Conservation (phyloP, 1,139 yeast genomes). For the Kazachstania sp. region DNA sequence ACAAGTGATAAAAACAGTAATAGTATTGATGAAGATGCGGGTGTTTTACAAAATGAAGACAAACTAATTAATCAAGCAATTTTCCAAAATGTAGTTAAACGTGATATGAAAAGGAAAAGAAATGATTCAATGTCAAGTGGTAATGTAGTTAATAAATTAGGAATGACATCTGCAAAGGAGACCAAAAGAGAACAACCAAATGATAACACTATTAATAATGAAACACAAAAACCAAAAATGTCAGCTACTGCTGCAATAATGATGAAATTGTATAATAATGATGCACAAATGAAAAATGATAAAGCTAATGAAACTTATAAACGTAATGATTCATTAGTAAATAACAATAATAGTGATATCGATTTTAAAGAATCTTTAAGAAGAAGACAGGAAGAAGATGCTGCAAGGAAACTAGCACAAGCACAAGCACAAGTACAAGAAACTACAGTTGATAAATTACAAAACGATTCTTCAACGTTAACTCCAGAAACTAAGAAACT, state of each 20-base stretch:
- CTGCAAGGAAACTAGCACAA: neutral
- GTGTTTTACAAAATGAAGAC: conserved; percentile 20
- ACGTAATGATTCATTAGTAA: neutral
- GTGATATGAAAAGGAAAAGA: conserved; percentile 24
- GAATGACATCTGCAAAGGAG: conserved; percentile 2
- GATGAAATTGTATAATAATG: conserved; percentile 14
- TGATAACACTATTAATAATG: neutral
- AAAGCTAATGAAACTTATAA: conserved; percentile 3
- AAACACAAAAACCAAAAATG: conserved; percentile 1
- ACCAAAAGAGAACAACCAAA: neutral
- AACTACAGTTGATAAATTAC: neutral
- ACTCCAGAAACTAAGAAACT: conserved; percentile 6
- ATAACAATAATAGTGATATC: neutral
- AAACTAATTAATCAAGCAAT: conserved; percentile 20
- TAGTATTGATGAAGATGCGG: conserved; percentile 16
- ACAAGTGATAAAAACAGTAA: conserved; percentile 4
- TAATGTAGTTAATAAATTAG: neutral
- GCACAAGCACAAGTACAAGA: neutral
- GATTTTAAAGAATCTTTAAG: neutral
- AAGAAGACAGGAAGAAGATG: neutral
- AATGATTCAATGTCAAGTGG: conserved; percentile 9
- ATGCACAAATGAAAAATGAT: conserved; percentile 8
- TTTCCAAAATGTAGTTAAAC: conserved; percentile 17
- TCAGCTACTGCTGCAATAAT: conserved; percentile 16
- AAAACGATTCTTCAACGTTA: neutral